phyloP scores from a whole-genome alignment of 106 monocot species.

The Triglochin maritima region DNA sequence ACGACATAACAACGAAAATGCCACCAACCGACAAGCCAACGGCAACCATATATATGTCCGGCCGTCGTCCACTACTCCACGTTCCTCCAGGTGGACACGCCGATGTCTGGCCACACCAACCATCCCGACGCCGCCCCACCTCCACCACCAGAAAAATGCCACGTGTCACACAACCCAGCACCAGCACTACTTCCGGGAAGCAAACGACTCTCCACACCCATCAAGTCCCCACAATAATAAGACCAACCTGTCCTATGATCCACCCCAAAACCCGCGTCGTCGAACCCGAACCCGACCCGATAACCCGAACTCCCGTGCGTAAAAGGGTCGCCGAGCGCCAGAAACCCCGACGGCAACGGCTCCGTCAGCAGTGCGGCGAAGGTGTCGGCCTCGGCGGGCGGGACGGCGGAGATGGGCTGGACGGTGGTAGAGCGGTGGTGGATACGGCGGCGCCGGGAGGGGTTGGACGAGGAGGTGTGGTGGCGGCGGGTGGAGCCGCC shows the following conservation, averaged over 20 bases:
- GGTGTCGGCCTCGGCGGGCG: background rate
- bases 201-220: too few relatives aligned
- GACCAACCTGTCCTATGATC: background rate
- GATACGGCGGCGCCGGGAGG: conserved; percentile 3
- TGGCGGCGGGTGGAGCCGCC: conserved; percentile 17
- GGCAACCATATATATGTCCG: too few relatives aligned
- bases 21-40: too few relatives aligned
- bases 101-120: conserved; percentile 13
- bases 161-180: conserved; percentile 1
- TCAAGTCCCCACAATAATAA: too few relatives aligned
- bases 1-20: too few relatives aligned
- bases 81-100: background rate
- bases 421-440: background rate
- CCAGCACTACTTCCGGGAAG: background rate
- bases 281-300: conserved; percentile 9
- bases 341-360: conserved; percentile 14
- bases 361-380: conserved; percentile 15
- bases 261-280: conserved; percentile 12
- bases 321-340: conserved; percentile 8
- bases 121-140: background rate
- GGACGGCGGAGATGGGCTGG: background rate
- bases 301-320: conserved; percentile 5
- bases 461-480: background rate
- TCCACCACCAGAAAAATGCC: conserved; percentile 8
- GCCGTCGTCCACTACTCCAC: too few relatives aligned